Evolutionary conservation across 805 yeast genomes (phyloP).

Genomic region (Candida corydali): DNA sequence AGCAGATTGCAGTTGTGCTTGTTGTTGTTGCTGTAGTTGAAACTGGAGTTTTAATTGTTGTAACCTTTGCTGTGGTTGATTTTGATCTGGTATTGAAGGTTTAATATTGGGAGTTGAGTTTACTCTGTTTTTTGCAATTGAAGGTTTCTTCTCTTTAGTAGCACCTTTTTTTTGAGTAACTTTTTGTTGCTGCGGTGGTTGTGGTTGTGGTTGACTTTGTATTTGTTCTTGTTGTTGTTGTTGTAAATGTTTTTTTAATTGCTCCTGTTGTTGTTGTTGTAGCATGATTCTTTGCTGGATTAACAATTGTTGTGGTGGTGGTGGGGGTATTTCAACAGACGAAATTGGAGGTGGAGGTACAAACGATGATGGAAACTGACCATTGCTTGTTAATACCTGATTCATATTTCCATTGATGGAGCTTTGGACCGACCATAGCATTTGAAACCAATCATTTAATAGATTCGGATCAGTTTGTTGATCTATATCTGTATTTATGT

Average conservation of each 20-base stretch:
- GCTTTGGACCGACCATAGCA: slow-evolving; percentile 46
- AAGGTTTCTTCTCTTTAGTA: neutral
- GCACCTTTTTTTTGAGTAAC: neutral
- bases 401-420: slow-evolving; percentile 33
- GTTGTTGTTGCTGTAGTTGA: slow-evolving; percentile 20
- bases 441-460: slow-evolving; percentile 55
- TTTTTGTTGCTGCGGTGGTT: neutral
- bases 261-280: slow-evolving; percentile 9
- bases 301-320: slow-evolving; percentile 12
- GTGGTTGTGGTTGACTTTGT: neutral
- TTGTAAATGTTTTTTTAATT: slow-evolving; percentile 3
- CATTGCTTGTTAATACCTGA: slow-evolving; percentile 14
- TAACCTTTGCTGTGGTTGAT: slow-evolving; percentile 19
- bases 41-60: slow-evolving; percentile 22
- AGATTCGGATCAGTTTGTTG: slow-evolving; percentile 41
- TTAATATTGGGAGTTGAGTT: too few relatives aligned
- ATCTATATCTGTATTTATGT: slow-evolving; percentile 11
- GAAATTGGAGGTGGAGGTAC: neutral
- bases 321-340: too few relatives aligned
- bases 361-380: slow-evolving; percentile 1
- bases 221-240: slow-evolving; percentile 4
- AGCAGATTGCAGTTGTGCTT: slow-evolving; percentile 14
- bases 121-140: too few relatives aligned
- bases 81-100: slow-evolving; percentile 13
- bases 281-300: too few relatives aligned